A percentile compares a stretch with the other conserved stretches of the same genome.
Evolutionary conservation across 345 rosid species (phyloP).

Genomic region (Gynandropsis gynandra): DNA sequence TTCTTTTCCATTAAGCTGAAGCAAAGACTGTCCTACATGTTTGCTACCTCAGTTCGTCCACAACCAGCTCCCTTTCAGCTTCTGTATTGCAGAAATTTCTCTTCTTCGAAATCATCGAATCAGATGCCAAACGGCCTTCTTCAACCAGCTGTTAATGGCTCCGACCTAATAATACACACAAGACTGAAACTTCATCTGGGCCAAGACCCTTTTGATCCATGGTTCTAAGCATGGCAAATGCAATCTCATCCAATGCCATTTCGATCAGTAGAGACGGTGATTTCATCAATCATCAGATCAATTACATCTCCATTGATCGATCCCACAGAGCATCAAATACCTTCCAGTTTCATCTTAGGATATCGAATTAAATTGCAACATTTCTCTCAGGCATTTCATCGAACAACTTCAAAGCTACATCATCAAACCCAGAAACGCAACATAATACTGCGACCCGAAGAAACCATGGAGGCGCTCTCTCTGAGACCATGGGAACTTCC

Average conservation of each 20-base stretch:
- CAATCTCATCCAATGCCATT: constrained; percentile 50
- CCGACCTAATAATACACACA: constrained; percentile 61
- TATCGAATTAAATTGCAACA: constrained; percentile 35
- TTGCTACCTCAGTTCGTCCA: too few species aligned
- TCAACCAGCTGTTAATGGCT: constrained; percentile 63
- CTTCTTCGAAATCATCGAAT: too few species aligned
- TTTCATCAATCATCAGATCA: constrained; percentile 65
- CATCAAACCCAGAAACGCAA: constrained; percentile 22
- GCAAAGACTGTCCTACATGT: not conserved
- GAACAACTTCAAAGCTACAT: constrained; percentile 37
- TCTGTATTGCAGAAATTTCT: too few species aligned
- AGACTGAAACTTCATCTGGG: constrained; percentile 67
- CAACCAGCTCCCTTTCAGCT: too few species aligned
- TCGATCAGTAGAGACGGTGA: constrained; percentile 48
- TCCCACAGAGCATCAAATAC: constrained; percentile 48
- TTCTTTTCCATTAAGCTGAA: constrained; percentile 23
- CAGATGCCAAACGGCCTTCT: too few species aligned
- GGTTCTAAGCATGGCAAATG: constrained; percentile 35
- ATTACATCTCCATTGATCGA: constrained; percentile 55
- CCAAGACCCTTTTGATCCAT: constrained; percentile 46
- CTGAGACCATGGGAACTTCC: constrained; percentile 30
- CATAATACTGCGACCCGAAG: constrained; percentile 45
- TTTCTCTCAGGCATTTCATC: constrained; percentile 42
- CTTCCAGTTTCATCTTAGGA: constrained; percentile 39
- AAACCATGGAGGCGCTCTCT: constrained; percentile 44